Conservation (phyloP, 441 rosid genomes). For the Macaranga tanarius region DNA sequence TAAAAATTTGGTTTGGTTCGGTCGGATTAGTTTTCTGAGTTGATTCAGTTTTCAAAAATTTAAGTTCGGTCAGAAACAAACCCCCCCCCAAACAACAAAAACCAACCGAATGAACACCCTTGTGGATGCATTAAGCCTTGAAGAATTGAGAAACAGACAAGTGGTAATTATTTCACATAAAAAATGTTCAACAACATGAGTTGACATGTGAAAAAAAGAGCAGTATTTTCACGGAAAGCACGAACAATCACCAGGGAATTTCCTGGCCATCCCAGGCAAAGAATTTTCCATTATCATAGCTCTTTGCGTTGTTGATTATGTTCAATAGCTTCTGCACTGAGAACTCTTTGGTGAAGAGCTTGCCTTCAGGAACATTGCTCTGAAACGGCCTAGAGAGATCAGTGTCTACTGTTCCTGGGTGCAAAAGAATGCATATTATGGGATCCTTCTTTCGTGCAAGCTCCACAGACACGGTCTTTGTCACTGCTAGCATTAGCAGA, state of each 20-base stretch:
- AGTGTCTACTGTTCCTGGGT: conserved; percentile 95
- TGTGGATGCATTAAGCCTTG: too few relatives aligned
- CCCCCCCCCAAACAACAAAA: too few relatives aligned
- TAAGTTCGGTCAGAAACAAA: too few relatives aligned
- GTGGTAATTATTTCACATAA: neutral
- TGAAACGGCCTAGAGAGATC: conserved; percentile 86
- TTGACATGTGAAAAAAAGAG: neutral
- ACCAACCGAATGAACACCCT: too few relatives aligned
- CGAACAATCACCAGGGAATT: conserved; percentile 58
- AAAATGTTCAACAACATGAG: neutral
- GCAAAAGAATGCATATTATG: conserved; percentile 70
- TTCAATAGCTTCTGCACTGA: conserved; percentile 67
- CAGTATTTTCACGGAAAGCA: neutral
- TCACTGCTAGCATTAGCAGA: conserved; percentile 48
- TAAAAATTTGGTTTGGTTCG: too few relatives aligned
- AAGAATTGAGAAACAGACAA: neutral
- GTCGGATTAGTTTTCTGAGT: too few relatives aligned
- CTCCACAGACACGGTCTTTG: conserved; percentile 70
- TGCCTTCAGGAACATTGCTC: conserved; percentile 71
- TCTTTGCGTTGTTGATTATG: conserved; percentile 62
- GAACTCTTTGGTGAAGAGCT: conserved; percentile 79
- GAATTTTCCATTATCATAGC: conserved; percentile 78
- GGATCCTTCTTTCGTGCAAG: conserved; percentile 73
- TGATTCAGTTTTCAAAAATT: too few relatives aligned
- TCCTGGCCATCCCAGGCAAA: conserved; percentile 95